Conservation (phyloP, 75 land plant species). For the Picea glauca region DNA sequence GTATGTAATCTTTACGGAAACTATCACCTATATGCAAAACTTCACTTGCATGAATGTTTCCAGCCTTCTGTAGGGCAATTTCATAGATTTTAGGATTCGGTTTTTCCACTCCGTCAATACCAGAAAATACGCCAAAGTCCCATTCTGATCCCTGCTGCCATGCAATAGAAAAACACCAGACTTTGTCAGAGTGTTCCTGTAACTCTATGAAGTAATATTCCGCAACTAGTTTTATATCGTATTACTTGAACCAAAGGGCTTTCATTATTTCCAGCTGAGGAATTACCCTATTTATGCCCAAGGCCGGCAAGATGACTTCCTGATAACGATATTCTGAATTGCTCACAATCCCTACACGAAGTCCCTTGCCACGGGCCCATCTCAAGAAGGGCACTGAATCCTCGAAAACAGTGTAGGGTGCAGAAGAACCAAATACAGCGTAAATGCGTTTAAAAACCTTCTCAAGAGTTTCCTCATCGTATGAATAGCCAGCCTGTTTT, state of each 20-base stretch:
- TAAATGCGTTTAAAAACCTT: constrained; percentile 79
- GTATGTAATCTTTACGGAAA: constrained; percentile 70
- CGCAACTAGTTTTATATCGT: neutral
- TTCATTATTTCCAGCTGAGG: too few relatives aligned
- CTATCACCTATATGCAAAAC: constrained; percentile 87
- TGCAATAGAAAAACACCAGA: neutral
- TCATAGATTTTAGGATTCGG: constrained; percentile 77
- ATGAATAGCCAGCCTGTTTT: constrained; percentile 80
- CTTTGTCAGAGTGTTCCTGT: neutral
- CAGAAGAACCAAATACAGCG: constrained; percentile 78
- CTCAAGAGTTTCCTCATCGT: constrained; percentile 72
- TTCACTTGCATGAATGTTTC: constrained; percentile 42
- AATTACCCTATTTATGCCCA: constrained; percentile 70
- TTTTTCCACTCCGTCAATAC: constrained; percentile 89
- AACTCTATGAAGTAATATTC: neutral
- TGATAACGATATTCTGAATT: constrained; percentile 86
- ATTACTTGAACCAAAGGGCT: neutral
- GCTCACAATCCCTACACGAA: constrained; percentile 80
- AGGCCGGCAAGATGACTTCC: constrained; percentile 79
- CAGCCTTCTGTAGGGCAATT: constrained; percentile 44
- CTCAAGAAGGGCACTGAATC: constrained; percentile 81
- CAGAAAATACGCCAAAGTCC: constrained; percentile 96
- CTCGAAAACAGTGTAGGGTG: constrained; percentile 68
- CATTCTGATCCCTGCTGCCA: constrained; percentile 74
- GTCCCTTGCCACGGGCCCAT: constrained; percentile 71